Evolutionary conservation across 2,329 filamentous ascomycete species (phyloP).

Genomic region (Arthroderma sp.): DNA sequence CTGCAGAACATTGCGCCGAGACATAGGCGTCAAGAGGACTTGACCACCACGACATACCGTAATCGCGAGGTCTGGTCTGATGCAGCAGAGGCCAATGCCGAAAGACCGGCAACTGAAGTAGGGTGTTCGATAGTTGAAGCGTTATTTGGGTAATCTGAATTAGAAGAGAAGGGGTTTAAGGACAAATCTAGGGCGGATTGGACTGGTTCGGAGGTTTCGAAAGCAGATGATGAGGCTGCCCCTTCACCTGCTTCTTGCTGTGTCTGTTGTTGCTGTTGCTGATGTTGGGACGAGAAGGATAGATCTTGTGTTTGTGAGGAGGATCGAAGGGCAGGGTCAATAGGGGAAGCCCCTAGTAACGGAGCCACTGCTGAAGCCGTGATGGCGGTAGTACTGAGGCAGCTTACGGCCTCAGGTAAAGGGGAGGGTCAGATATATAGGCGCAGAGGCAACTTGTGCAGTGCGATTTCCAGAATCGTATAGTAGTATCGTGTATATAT

Average conservation of each 20-base stretch:
- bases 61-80: conserved; percentile 38
- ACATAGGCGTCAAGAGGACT: too few relatives aligned
- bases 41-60: conserved; percentile 30
- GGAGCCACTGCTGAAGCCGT: conserved; percentile 49
- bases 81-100: conserved; percentile 46
- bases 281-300: conserved; percentile 26
- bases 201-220: conserved; percentile 35
- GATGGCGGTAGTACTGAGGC: conserved; percentile 22
- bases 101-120: conserved; percentile 42
- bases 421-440: neutral
- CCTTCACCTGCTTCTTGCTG: conserved; percentile 29
- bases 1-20: too few relatives aligned
- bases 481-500: too few relatives aligned
- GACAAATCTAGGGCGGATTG: conserved; percentile 40
- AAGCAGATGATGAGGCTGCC: conserved; percentile 32
- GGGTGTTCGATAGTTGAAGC: conserved; percentile 15
- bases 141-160: conserved; percentile 17
- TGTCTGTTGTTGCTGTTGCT: too few relatives aligned
- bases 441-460: too few relatives aligned
- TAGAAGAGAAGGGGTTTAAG: conserved; percentile 23
- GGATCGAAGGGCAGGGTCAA: conserved; percentile 35
- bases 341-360: conserved; percentile 47
- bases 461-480: too few relatives aligned
- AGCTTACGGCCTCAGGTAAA: conserved; percentile 10
- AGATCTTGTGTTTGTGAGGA: conserved; percentile 30